These are phyloP conservation scores for Fusarium sp. DNA, from an alignment of 2,329 filamentous ascomycete genomes.

Conservation along the genomic window DNA sequence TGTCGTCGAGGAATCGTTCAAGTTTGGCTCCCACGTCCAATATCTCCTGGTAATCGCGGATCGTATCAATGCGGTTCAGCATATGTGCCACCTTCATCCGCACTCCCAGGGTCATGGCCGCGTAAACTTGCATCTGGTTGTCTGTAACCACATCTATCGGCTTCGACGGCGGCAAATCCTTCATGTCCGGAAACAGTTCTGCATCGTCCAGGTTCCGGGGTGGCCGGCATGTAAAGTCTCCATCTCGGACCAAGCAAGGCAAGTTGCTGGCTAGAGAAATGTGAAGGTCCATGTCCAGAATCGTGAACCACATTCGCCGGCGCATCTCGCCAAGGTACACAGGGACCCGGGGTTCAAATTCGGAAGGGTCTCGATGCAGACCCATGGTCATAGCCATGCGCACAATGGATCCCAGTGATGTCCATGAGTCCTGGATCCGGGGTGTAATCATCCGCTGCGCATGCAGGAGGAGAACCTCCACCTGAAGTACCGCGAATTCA, in stretches of 20 bases:
- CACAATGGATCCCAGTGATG: constrained; percentile 66
- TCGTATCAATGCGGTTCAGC: constrained; percentile 63
- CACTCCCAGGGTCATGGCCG: constrained; percentile 61
- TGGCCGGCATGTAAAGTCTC: constrained; percentile 65
- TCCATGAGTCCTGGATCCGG: constrained; percentile 65
- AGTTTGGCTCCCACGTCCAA: constrained; percentile 66
- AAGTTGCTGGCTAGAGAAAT: constrained; percentile 65
- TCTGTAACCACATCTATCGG: constrained; percentile 66
- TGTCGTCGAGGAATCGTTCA: constrained; percentile 66
- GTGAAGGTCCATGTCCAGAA: constrained; percentile 68
- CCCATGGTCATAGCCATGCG: constrained; percentile 72
- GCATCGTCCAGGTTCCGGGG: constrained; percentile 66
- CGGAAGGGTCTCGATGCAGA: constrained; percentile 67
- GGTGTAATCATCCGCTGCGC: constrained; percentile 65
- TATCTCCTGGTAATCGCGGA: constrained; percentile 66
- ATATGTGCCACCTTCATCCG: constrained; percentile 64
- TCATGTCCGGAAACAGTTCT: constrained; percentile 62
- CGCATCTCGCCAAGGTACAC: constrained; percentile 66
- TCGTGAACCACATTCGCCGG: constrained; percentile 67
- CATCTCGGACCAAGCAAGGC: constrained; percentile 63
- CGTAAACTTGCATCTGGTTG: constrained; percentile 66
- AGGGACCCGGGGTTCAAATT: constrained; percentile 62
- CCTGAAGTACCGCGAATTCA: constrained; percentile 66
- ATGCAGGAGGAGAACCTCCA: constrained; percentile 65
- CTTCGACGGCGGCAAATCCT: constrained; percentile 60